phyloP scores from a whole-genome alignment of 192 early-diverging fungal genomes.

The Gryganskiella cystojenkinii region DNA sequence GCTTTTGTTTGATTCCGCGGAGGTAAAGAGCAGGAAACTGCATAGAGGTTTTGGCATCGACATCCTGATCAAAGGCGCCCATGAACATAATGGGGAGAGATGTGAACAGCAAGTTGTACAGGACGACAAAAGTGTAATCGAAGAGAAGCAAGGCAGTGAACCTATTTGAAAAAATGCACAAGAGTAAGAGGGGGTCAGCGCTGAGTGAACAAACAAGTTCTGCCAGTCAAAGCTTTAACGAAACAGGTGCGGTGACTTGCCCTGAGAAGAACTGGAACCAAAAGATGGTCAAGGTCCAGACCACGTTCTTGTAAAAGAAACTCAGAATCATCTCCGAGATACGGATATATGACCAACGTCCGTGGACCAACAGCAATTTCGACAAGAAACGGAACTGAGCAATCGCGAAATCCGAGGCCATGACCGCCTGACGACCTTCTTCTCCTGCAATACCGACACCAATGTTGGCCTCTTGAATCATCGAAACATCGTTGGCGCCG shows the following conservation, averaged over 20 bases:
- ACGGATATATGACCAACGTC: conserved; percentile 91
- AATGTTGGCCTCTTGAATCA: conserved; percentile 98
- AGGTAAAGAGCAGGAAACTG: conserved; percentile 84
- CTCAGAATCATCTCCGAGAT: conserved; percentile 88
- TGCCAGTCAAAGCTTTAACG: background rate
- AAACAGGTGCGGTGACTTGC: conserved; percentile 39
- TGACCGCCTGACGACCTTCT: conserved; percentile 94
- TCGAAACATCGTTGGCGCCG: conserved; percentile 95
- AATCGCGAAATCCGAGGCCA: conserved; percentile 94
- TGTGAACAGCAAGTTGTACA: conserved; percentile 91
- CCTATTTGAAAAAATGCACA: conserved; percentile 40
- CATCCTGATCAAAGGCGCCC: conserved; percentile 89
- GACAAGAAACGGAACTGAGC: conserved; percentile 89
- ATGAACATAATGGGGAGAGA: conserved; percentile 79
- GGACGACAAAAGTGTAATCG: conserved; percentile 89
- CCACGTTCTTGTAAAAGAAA: conserved; percentile 97
- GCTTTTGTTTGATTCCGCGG: conserved; percentile 74
- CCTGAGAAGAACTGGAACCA: conserved; percentile 93
- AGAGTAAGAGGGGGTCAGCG: background rate
- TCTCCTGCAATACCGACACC: conserved; percentile 95
- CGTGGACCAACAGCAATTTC: conserved; percentile 90
- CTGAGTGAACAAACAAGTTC: background rate
- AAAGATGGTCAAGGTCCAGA: conserved; percentile 89
- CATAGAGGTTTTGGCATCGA: conserved; percentile 72
- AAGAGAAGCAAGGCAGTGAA: conserved; percentile 84